Evolutionary conservation across 169 alveolate genomes (phyloP), one percentile per base, ranked within the genome.

Genomic region (Plasmodium berghei): DNA sequence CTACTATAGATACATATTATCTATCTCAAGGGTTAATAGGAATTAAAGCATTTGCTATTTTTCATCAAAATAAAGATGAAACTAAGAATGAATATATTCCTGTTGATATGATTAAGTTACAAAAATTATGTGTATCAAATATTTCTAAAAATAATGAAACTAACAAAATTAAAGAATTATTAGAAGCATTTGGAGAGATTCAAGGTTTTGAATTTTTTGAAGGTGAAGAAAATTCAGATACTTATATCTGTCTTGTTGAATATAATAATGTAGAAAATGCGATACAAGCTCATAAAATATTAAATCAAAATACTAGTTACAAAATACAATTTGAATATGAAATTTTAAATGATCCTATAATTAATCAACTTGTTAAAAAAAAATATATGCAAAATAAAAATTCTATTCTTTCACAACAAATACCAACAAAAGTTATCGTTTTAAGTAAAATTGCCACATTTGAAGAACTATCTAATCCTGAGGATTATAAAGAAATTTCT

Each of bases 401-500:
- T 48, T 48, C 88, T 0, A 74, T 93, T 5, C 73, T 93, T 2
- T n/a, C 90, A 1, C 89, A 90, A 12, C 95, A 93, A 28, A 92
- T 91, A 2, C 94, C 95, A 22, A 94, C 94, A 14, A 88, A 91
- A 52, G 93, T 89, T 1, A 87, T 95, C 3, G 88, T 95, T 58
- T 94, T 95, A 20, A 88, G 92, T 61, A 94, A 92, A 74, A 92
- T 94, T 34, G 94, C 94, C 20, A 92, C 96, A 0, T 92, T 93
- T 1, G 95, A 94, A n/a, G 97, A 95, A 52, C 93, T 95, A 0
- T 64, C 88, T 0, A 96, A 95, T 66, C 92, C 90, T 24, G 89
- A 67, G n/a, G 97, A 95, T 67, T 95, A 95, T 71, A 88, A 93
- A 42, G 97, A 95, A 14, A 95, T 95, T 12, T 67, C 93, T 0